Evolutionary conservation across 345 rosid species (phyloP).

Genomic region (Toxicodendron radicans): DNA sequence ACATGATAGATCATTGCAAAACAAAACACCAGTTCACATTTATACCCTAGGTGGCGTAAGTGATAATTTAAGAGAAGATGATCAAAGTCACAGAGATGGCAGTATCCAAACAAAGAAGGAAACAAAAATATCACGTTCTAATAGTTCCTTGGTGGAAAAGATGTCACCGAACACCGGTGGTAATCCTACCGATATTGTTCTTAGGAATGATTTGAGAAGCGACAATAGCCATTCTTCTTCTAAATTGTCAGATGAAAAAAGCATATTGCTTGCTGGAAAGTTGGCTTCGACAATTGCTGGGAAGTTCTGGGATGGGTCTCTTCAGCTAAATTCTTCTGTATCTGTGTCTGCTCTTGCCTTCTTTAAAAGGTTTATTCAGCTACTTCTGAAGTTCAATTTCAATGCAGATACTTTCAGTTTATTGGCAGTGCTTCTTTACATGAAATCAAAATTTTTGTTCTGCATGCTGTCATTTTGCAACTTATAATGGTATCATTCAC

Average conservation of each 20-base stretch:
- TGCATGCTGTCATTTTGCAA: neutral
- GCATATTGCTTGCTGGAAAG: neutral
- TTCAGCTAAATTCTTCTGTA: constrained; percentile 35
- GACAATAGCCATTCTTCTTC: neutral
- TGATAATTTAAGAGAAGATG: neutral
- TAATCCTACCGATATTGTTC: neutral
- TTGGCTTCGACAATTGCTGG: constrained; percentile 19
- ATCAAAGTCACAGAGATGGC: neutral
- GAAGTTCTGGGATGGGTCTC: constrained; percentile 37
- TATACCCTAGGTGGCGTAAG: neutral
- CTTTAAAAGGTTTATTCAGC: constrained; percentile 34
- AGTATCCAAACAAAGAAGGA: neutral
- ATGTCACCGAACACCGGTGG: neutral
- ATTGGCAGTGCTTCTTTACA: neutral
- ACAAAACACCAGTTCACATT: neutral
- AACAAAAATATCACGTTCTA: neutral
- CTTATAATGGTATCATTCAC: too few species aligned
- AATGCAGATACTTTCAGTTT: constrained; percentile 3
- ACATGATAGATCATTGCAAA: neutral
- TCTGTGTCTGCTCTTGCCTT: constrained; percentile 33
- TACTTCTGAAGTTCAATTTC: neutral
- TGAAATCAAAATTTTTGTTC: neutral
- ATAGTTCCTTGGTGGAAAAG: neutral
- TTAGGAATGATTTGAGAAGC: neutral
- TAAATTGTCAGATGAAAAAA: neutral